Evolutionary conservation across 2,329 filamentous ascomycete genomes (phyloP).

Genomic region (Ophiosphaerella narmari): DNA sequence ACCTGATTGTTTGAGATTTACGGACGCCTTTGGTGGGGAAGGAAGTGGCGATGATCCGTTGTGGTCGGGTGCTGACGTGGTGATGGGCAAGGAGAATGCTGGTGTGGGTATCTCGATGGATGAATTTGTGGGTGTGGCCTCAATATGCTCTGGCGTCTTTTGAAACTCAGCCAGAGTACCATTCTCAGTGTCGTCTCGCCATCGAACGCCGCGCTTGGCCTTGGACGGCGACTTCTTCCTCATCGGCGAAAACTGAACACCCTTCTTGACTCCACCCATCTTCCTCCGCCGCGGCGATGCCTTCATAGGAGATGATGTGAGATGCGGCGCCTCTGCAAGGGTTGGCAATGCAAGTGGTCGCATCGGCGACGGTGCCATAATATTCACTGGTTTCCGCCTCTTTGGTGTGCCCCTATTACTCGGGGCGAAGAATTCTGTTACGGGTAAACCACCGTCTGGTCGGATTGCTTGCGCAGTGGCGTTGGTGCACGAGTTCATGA

Average conservation of each 20-base stretch:
- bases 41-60: constrained; percentile 62
- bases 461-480: constrained; percentile 85
- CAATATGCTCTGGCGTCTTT: constrained; percentile 78
- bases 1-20: constrained; percentile 65
- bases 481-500: constrained; percentile 76
- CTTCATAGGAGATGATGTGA: constrained; percentile 69
- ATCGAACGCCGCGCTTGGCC: constrained; percentile 78
- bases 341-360: constrained; percentile 45
- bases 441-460: constrained; percentile 73
- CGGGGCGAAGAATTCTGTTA: constrained; percentile 70
- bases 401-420: constrained; percentile 77
- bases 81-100: constrained; percentile 50
- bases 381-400: constrained; percentile 60
- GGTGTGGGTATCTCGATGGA: constrained; percentile 60
- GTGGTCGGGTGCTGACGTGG: constrained; percentile 29
- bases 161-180: constrained; percentile 88
- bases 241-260: constrained; percentile 78
- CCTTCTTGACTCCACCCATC: constrained; percentile 66
- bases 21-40: constrained; percentile 61
- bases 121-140: constrained; percentile 62
- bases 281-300: constrained; percentile 82
- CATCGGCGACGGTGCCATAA: constrained; percentile 54
- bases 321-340: constrained; percentile 41
- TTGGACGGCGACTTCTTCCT: constrained; percentile 71
- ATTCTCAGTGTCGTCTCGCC: constrained; percentile 88